Percentiles rank a stretch among this genome's conserved stretches.
phyloP scores from a whole-genome alignment of 2,329 filamentous ascomycete species.

The Akanthomyces muscarius region DNA sequence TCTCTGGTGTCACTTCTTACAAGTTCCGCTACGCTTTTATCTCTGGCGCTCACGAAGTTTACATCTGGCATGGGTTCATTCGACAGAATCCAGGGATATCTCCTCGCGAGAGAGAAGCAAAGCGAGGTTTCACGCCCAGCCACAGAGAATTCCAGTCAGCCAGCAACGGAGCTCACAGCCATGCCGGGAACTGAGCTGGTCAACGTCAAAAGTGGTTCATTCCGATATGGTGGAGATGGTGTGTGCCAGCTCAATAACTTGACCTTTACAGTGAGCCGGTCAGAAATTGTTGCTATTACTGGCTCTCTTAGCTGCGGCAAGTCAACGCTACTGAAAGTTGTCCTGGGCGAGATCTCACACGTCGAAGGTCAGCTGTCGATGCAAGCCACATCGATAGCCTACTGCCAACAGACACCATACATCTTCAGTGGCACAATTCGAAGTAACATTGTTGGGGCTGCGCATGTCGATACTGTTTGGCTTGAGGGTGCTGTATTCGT shows the following conservation, averaged over 20 bases:
- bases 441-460: conserved; percentile 2
- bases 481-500: neutral
- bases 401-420: conserved; percentile 7
- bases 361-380: neutral
- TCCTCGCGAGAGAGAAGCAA: neutral
- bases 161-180: neutral
- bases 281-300: conserved; percentile 4
- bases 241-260: conserved; percentile 9
- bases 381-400: conserved; percentile 4
- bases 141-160: neutral
- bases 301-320: conserved; percentile 3
- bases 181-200: neutral
- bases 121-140: neutral
- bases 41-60: neutral
- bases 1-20: conserved; percentile 2
- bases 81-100: conserved; percentile 4
- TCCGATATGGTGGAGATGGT: neutral
- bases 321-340: conserved; percentile 7
- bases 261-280: neutral
- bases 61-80: conserved; percentile 8
- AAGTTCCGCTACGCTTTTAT: conserved; percentile 1
- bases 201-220: neutral
- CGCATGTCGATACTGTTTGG: neutral
- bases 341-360: neutral
- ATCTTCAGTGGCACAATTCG: conserved; percentile 8